Conservation (phyloP, 2,329 filamentous ascomycete species). For the Fusarium sp. region DNA sequence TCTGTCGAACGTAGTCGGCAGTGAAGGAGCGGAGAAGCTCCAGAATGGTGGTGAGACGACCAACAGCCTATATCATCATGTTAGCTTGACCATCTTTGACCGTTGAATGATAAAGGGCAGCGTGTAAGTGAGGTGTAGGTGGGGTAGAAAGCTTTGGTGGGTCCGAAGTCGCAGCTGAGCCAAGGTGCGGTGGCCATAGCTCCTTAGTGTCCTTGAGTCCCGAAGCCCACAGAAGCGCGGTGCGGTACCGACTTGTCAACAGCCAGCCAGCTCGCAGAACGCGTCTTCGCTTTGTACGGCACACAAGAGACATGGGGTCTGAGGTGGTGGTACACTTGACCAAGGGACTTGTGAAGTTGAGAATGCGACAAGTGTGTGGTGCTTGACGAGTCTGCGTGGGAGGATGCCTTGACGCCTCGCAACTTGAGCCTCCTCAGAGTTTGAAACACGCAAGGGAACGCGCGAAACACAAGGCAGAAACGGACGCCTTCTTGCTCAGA, state of each 20-base stretch:
- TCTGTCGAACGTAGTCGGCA: constrained; percentile 88
- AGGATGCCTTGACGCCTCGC: background rate
- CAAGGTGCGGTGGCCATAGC: constrained; percentile 36
- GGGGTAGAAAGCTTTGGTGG: constrained; percentile 29
- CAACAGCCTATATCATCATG: constrained; percentile 52
- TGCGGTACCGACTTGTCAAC: constrained; percentile 27
- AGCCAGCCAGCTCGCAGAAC: constrained; percentile 4
- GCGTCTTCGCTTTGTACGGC: background rate
- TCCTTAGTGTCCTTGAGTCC: constrained; percentile 11
- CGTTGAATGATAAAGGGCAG: background rate
- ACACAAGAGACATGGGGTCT: background rate
- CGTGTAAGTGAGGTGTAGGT: constrained; percentile 15
- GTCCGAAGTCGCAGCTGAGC: constrained; percentile 14
- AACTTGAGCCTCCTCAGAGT: background rate
- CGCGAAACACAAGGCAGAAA: background rate
- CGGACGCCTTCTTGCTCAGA: background rate
- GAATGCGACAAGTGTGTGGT: background rate
- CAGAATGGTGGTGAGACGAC: constrained; percentile 80
- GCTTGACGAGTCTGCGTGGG: background rate
- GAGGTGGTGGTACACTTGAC: background rate
- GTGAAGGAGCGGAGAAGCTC: constrained; percentile 83
- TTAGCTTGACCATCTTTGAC: constrained; percentile 49
- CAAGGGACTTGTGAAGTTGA: background rate
- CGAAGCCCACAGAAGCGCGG: constrained; percentile 12
- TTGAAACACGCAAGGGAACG: background rate